Conservation (phyloP, 140 eudicot genomes). For the Erigeron philadelphicus region DNA sequence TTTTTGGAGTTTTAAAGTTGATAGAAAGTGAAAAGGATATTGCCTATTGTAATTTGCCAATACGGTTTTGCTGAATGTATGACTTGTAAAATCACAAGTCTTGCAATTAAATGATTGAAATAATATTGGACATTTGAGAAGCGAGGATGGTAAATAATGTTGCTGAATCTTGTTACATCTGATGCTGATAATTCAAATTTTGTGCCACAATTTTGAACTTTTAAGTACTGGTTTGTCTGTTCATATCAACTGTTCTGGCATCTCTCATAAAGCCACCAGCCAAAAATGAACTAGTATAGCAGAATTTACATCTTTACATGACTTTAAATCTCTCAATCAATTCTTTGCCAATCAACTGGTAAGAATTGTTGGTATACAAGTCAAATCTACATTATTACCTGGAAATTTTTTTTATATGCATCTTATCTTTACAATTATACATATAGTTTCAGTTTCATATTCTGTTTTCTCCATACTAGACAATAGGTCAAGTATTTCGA, state of each 20-base stretch:
- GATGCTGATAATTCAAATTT: background rate
- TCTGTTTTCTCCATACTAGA: conserved; percentile 25
- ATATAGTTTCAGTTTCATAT: conserved; percentile 21
- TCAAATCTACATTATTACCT: conserved; percentile 20
- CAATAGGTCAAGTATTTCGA: conserved; percentile 22
- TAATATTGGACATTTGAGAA: background rate
- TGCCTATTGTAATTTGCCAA: background rate
- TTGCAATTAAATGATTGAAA: conserved; percentile 6
- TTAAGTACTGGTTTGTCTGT: too few species aligned
- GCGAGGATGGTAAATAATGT: background rate
- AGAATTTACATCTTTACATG: conserved; percentile 25
- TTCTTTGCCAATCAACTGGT: conserved; percentile 23
- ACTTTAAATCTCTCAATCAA: conserved; percentile 15
- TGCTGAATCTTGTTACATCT: too few species aligned
- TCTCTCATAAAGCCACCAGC: background rate
- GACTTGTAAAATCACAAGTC: background rate
- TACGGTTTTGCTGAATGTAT: background rate
- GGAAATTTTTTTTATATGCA: conserved; percentile 34
- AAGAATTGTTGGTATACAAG: conserved; percentile 20
- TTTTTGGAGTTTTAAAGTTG: background rate
- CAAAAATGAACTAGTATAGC: background rate
- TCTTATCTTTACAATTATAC: conserved; percentile 46
- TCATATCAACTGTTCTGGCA: too few species aligned
- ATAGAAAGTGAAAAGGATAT: background rate
- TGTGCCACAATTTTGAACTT: background rate